Base-by-base conservation (phyloP, 768 basidiomycete genomes). In the Tulasnella sp. region DNA sequence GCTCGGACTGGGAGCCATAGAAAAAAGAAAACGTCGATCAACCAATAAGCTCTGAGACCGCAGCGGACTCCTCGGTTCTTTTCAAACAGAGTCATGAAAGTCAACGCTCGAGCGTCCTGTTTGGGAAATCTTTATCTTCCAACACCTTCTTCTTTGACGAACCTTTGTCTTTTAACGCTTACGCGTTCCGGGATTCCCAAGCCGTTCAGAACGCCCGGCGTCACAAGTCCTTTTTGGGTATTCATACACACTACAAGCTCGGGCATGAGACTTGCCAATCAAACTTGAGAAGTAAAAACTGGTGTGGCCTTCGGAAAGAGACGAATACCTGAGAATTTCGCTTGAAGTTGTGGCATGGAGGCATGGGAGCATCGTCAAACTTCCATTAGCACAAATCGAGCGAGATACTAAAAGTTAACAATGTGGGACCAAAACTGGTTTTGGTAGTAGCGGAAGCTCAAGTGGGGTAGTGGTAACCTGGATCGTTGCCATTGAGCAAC, bases 401-500 rank as follows among this genome's bases (percentile, higher is more conserved):
- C 11, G 13, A 44, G 5, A 9, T 9, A 2, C 20, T 1, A 5
- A n/a, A 23, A n/a, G 4, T n/a, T 5, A 5, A 51, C 3, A 29
- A 0, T 35, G 61, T 67, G 32, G 26, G 29, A 5, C 26, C 0
- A 26, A 67, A 29, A 29, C 61, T 35, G 7, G 32, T 29, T 67
- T 67, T 67, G 32, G 61, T 26, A 67, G 29, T 67, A 35, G 35
- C 29, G 37, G n/a, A 70, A 76, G 75, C 75, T 76, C 57, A 76
- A 76, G 75, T 76, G 75, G 51, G 51, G 75, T 76, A 76, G 75
- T 70, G 75, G 75, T 76, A 67, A 76, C 75, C 51, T 67, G 55
- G 75, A 57, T 76, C 57, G 57, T 76, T 76, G 75, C 75, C 75
- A 76, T 57, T 57, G 18, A 76, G 32, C 42, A 39, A 76, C 5